Base-by-base conservation (phyloP, 805 yeast species). In the Kodamaea neixiangensis region DNA sequence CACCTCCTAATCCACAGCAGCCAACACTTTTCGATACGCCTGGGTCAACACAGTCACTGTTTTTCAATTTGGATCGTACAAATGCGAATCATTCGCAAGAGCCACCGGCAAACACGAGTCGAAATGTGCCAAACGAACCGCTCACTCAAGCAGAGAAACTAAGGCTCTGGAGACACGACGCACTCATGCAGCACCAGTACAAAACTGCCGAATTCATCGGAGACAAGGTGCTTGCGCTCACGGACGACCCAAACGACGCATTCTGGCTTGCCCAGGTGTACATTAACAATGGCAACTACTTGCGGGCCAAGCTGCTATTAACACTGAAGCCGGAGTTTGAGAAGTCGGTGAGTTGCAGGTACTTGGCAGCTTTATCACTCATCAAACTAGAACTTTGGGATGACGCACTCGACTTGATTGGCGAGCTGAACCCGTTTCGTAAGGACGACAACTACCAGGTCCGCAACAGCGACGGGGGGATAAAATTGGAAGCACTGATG, bases 221-320 rank as follows among this genome's bases (percentile, higher is more conserved):
- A 13, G 97, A 94, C 69, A 93, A 92, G 60, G 89, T 94, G 6
- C 77, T 89, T 39, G 81, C 91, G 1, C 71, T 94, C 53, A 91
- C 97, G 0, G 78, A 79, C 52, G 97, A 92, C 62, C 87, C 97
- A 11, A 89, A 86, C 61, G 98, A 93, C 65, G 97, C 97, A 9
- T 93, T 90, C 67, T 92, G 97, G 97, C 75, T 93, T 25, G 97
- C 97, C 0, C 97, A 93, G 70, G 96, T 88, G 3, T 84, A 87
- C 65, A 89, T 83, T 66, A 75, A 83, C 50, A 82, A 82, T 50
- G 93, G 93, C 9, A 82, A 87, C 62, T 91, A 82, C 66, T 78
- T 85, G 38, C 75, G 97, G 31, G 97, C 96, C 1, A 80, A 90
- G 47, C 85, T 84, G 55, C 67, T 92, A 39, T 74, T 93, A 17